Base-by-base conservation (phyloP, 768 basidiomycete species). In the Mycena pura region DNA sequence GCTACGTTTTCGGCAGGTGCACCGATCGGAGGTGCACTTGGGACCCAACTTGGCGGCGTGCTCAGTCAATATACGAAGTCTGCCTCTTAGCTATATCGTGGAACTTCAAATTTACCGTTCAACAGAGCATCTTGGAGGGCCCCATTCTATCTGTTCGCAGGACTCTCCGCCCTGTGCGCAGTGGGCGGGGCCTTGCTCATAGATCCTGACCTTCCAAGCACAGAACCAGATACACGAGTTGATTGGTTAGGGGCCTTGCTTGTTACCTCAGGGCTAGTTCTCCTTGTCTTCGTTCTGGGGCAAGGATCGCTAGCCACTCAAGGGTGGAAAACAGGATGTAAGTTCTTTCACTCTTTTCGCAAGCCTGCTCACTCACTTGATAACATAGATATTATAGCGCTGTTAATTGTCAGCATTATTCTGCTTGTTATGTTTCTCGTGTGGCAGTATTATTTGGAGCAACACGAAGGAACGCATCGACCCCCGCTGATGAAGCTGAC, bases 231-330 rank as follows among this genome's bases (percentile, higher is more conserved):
- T 43, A 49, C 75, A 31, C 77, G 87, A 0, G 78, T 93, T 0
- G 92, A 94, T 65, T 93, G 90, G 89, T 70, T 90, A 15, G 92
- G 92, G 7, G 90, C 89, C 0, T 69, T 80, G 10, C 71, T 92
- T n/a, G 68, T 76, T 19, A 92, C 90, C 1, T 68, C 76, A 0
- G 90, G 90, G 0, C 75, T 93, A 27, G 83, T 87, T 0, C 74
- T 93, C 1, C 77, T 93, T 55, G 78, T 88, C 6, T 93, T 92
- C 65, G 85, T 86, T 1, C 80, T 94, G 15, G 85, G 84, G 29
- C 84, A 89, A 62, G 89, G 84, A 3, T 77, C 80, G n/a, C 74
- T 80, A 17, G 88, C 86, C 4, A 78, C 82, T 0, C 44, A 84
- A 5, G 82, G 84, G 9, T 92, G 89, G 89, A 73, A 68, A 29